Base-by-base conservation (phyloP, 2,329 filamentous ascomycete genomes). In the Hirsutella minnesotensis region DNA sequence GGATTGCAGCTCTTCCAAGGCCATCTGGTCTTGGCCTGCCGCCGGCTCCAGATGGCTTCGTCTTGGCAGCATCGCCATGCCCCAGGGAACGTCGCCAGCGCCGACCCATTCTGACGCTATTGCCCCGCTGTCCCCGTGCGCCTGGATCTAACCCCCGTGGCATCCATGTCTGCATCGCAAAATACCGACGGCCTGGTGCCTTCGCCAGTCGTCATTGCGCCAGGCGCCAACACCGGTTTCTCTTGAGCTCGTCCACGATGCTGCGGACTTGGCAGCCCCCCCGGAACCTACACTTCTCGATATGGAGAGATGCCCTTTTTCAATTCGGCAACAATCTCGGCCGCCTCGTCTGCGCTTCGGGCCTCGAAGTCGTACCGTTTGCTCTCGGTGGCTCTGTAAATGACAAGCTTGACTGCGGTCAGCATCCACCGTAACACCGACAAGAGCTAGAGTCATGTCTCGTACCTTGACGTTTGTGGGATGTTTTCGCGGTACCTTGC, bases 301-400 rank as follows among this genome's bases (percentile, higher is more conserved):
- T 83, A 84, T 20, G 80, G 77, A 29, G 78, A 75, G 42, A 86
- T 79, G 24, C 83, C 83, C 61, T 79, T 86, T 63, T 84, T 85
- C 47, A 92, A 76, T 64, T 88, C 84, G 44, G 67, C 71, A 22
- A 90, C 84, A 57, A 92, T 86, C 56, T 86, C 83, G n/a, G 75
- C 69, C 36, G 86, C 85, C 61, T 89, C 84, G 24, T 79, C 76
- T 10, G 73, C 68, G 49, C 69, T 82, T 50, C 74, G 77, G n/a
- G 84, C 79, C 62, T 90, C 86, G 58, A 92, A 92, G 50, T 92
- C 86, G 61, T 92, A 92, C 46, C 85, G 66, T 64, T 90, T 90
- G 47, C 74, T 81, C 63, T 89, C 85, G 2, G 79, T 77, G 39
- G 81, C 78, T 57, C 80, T 82, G 60, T 83, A 89, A 19, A 90